Conservation (phyloP, 2,329 filamentous ascomycete genomes). For the Fusarium sp. region DNA sequence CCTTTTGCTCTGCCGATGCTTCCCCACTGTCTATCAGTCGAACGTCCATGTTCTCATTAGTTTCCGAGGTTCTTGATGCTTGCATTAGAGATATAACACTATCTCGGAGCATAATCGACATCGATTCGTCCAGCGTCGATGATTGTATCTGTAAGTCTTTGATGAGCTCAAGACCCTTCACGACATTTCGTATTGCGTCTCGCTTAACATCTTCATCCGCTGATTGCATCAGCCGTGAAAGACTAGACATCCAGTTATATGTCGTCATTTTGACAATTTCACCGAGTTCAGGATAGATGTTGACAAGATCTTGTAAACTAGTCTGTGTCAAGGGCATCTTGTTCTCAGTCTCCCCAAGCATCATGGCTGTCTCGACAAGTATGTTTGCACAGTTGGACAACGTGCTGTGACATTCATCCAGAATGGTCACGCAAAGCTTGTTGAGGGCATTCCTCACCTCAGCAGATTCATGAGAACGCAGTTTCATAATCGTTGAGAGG, state of each 20-base stretch:
- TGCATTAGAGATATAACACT: conserved; percentile 65
- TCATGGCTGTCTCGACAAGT: conserved; percentile 83
- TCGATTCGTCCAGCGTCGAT: conserved; percentile 70
- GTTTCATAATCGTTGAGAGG: conserved; percentile 77
- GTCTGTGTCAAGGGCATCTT: conserved; percentile 53
- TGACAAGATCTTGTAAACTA: conserved; percentile 68
- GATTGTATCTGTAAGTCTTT: conserved; percentile 71
- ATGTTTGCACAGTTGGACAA: conserved; percentile 75
- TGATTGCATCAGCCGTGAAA: conserved; percentile 84
- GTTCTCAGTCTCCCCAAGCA: conserved; percentile 66
- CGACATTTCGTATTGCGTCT: conserved; percentile 78
- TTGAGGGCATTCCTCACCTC: conserved; percentile 76
- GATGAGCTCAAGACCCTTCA: conserved; percentile 75
- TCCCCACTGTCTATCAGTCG: conserved; percentile 41
- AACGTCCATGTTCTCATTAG: conserved; percentile 36
- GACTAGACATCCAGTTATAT: conserved; percentile 82
- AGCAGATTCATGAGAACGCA: conserved; percentile 74
- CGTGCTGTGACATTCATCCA: conserved; percentile 82
- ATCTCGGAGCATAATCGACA: conserved; percentile 77
- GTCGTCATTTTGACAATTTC: conserved; percentile 75
- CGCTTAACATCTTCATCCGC: conserved; percentile 83
- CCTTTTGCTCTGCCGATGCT: conserved; percentile 9
- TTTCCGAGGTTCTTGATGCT: conserved; percentile 29
- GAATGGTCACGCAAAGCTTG: conserved; percentile 75
- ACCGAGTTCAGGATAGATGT: conserved; percentile 68